phyloP scores from a whole-genome alignment of 192 early-diverging fungal genomes.

The Podila clonocystis region DNA sequence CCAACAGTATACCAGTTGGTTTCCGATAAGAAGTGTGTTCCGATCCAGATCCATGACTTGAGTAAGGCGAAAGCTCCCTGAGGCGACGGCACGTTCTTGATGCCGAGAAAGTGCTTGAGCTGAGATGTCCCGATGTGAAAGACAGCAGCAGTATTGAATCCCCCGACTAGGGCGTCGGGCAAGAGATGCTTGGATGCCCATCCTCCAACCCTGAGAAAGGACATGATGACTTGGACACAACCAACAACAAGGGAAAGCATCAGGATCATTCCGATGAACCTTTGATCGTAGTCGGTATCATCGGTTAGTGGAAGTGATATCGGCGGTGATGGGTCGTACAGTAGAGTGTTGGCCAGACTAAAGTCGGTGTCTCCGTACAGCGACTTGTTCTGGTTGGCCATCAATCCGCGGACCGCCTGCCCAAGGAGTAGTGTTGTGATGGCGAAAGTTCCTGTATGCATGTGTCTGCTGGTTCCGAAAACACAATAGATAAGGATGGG shows the following conservation, averaged over 20 bases:
- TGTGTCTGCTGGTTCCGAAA: conserved; percentile 52
- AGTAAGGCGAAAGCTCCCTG: conserved; percentile 42
- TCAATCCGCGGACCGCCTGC: conserved; percentile 44
- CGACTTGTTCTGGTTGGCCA: conserved; percentile 12
- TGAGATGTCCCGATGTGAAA: conserved; percentile 53
- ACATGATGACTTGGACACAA: conserved; percentile 36
- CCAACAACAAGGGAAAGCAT: conserved; percentile 51
- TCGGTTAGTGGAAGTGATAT: neutral
- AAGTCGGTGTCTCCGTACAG: neutral
- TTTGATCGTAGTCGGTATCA: conserved; percentile 26
- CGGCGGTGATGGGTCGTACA: conserved; percentile 14
- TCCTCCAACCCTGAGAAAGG: conserved; percentile 43
- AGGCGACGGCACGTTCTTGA: conserved; percentile 22
- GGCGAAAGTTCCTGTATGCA: conserved; percentile 53
- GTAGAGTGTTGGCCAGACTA: conserved; percentile 25
- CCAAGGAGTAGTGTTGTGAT: conserved; percentile 50
- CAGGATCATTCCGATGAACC: conserved; percentile 46
- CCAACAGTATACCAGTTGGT: conserved; percentile 46
- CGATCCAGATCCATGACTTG: conserved; percentile 46
- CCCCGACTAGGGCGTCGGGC: conserved; percentile 43
- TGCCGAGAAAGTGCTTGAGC: conserved; percentile 46
- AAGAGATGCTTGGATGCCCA: conserved; percentile 49
- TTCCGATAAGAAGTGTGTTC: conserved; percentile 10
- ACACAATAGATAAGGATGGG: conserved; percentile 50
- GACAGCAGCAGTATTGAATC: conserved; percentile 51